Evolutionary conservation across 73 alveolate genomes (phyloP), one percentile per base, ranked within the genome.

Genomic region (Uronychia setigera): DNA sequence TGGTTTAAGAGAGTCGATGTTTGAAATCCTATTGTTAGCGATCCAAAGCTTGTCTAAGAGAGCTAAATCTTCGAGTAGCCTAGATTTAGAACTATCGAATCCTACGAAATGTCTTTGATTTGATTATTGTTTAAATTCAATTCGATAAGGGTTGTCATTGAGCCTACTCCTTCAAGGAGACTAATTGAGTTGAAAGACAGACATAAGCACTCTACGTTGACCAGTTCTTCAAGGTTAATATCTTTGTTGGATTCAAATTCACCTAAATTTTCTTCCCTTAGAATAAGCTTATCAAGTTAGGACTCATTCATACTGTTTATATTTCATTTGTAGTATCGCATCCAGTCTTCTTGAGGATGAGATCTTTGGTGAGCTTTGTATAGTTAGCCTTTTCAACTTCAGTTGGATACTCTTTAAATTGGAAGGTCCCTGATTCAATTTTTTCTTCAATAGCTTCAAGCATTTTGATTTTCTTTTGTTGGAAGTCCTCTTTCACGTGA

Each of bases 241-340:
- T 80, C 84, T 46, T 80, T 80, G 29, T 90, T 90, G 29, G 80
- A 77, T 19, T 85, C 92, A 80, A 90, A 85, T 0, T 31, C 35
- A 30, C 74, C 87, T 13, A 90, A 80, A 32, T 90, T 83, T 78
- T 85, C 77, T 9, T 90, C 92, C 76, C 95, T 90, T 28, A 90
- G 30, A 14, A 90, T 85, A 19, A 46, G 67, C 67, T 46, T 5
- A n/a, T n/a, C n/a, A 5, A 46, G 67, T 46, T 11, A 46, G 67
- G n/a, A 19, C 19, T 46, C n/a, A 19, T 19, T 46, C 19, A 46
- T 1, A 89, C 28, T 85, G 83, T 31, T 35, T 74, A 80, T 13
- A 34, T 33, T 29, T 33, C 58, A n/a, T 29, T 76, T n/a, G n/a
- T 60, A n/a, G 28, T 57, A 29, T 82, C 89, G 33, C 89, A 82